Conservation (phyloP, 176 grass and related monocot genomes). For the Eleusine indica region DNA sequence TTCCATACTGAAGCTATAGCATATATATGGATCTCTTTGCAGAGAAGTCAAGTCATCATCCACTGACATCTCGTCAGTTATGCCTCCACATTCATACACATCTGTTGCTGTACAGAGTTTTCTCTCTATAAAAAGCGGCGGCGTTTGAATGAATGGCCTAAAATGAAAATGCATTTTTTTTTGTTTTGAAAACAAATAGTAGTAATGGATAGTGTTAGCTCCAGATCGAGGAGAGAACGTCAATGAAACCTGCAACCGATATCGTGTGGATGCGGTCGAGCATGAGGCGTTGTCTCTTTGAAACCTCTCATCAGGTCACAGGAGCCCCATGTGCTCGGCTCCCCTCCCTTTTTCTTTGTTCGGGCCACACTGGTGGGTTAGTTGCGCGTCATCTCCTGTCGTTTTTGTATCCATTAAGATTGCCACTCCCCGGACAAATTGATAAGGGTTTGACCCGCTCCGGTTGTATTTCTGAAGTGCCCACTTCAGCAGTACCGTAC, state of each 20-base stretch:
- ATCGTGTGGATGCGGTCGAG: neutral
- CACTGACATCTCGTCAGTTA: neutral
- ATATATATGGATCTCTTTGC: neutral
- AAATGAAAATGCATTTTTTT: neutral
- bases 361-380: neutral
- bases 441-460: slow-evolving; percentile 30
- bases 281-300: slow-evolving; percentile 16
- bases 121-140: too few relatives aligned
- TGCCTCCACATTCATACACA: neutral
- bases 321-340: slow-evolving; percentile 33
- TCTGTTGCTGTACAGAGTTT: too few relatives aligned
- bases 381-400: slow-evolving; percentile 26
- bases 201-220: neutral
- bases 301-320: neutral
- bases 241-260: neutral
- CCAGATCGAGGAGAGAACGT: neutral
- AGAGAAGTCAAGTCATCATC: neutral
- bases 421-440: neutral
- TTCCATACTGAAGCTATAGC: neutral
- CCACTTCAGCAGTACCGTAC: neutral
- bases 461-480: neutral
- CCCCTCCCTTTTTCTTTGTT: too few relatives aligned
- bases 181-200: neutral
- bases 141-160: neutral
- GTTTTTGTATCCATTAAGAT: slow-evolving; percentile 15